Conservation (phyloP, 148 eudicot genomes). For the Beta vulgaris region DNA sequence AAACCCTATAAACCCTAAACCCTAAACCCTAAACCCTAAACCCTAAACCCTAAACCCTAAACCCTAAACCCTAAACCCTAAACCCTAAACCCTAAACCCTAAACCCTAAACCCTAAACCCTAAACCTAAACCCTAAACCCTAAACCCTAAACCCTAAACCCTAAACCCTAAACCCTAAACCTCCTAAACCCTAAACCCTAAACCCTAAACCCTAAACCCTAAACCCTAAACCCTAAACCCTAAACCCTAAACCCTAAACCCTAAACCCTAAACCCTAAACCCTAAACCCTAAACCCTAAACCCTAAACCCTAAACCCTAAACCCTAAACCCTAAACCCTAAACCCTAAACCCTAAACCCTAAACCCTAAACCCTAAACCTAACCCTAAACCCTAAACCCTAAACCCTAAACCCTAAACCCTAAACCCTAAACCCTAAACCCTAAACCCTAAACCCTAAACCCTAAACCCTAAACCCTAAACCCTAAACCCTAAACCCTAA, state of each 20-base stretch:
- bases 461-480: constrained; percentile 17
- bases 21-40: constrained; percentile 29
- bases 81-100: constrained; percentile 28
- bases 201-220: constrained; percentile 33
- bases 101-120: constrained; percentile 30
- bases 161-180: constrained; percentile 30
- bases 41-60: constrained; percentile 24
- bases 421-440: constrained; percentile 22
- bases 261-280: constrained; percentile 20
- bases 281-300: constrained; percentile 23
- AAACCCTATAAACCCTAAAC: constrained; percentile 31
- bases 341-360: constrained; percentile 19
- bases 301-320: constrained; percentile 20
- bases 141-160: constrained; percentile 30
- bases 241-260: constrained; percentile 18
- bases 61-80: constrained; percentile 30
- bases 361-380: constrained; percentile 19
- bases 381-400: constrained; percentile 21
- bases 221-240: constrained; percentile 31
- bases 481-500: constrained; percentile 19
- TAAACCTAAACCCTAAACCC: constrained; percentile 28
- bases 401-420: constrained; percentile 19
- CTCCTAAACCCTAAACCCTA: constrained; percentile 30
- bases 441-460: constrained; percentile 18
- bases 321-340: constrained; percentile 23